Evolutionary conservation across 805 yeast species (phyloP).

Genomic region (Candida nonsorbophila): DNA sequence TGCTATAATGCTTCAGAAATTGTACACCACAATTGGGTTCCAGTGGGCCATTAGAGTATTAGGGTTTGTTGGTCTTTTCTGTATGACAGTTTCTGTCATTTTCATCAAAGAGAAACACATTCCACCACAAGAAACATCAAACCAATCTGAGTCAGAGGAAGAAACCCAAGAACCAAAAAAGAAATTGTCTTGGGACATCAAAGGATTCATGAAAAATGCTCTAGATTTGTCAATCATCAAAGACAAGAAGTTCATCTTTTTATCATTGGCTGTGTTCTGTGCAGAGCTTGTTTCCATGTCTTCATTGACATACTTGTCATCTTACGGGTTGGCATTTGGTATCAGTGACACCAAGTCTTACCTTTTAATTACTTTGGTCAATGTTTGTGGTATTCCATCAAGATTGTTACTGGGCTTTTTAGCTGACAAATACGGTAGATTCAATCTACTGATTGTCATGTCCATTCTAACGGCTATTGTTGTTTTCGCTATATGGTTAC

Average conservation of each 20-base stretch:
- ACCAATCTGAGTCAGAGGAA: background rate
- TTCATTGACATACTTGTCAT: slow-evolving; percentile 20
- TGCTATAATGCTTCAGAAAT: slow-evolving; percentile 19
- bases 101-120: slow-evolving; percentile 16
- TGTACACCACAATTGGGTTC: slow-evolving; percentile 20
- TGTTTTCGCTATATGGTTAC: slow-evolving; percentile 20
- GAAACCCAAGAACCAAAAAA: no score
- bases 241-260: slow-evolving; percentile 14
- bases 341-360: slow-evolving; percentile 14
- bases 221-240: slow-evolving; percentile 17
- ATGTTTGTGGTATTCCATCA: slow-evolving; percentile 22
- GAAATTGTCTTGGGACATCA: no score
- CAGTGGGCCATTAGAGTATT: slow-evolving; percentile 23
- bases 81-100: slow-evolving; percentile 12
- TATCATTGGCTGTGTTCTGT: slow-evolving; percentile 19
- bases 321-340: slow-evolving; percentile 21
- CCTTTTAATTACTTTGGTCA: slow-evolving; percentile 20
- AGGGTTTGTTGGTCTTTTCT: slow-evolving; percentile 15
- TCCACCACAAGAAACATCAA: background rate
- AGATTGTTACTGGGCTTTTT: slow-evolving; percentile 19
- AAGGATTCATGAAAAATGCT: slow-evolving; percentile 23
- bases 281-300: slow-evolving; percentile 49
- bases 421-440: slow-evolving; percentile 24
- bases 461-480: slow-evolving; percentile 16
- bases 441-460: slow-evolving; percentile 19